A percentile compares a stretch with the other conserved stretches of the same genome.
phyloP scores from a whole-genome alignment of 306 rosid species.

The Trichosanthes truncata region DNA sequence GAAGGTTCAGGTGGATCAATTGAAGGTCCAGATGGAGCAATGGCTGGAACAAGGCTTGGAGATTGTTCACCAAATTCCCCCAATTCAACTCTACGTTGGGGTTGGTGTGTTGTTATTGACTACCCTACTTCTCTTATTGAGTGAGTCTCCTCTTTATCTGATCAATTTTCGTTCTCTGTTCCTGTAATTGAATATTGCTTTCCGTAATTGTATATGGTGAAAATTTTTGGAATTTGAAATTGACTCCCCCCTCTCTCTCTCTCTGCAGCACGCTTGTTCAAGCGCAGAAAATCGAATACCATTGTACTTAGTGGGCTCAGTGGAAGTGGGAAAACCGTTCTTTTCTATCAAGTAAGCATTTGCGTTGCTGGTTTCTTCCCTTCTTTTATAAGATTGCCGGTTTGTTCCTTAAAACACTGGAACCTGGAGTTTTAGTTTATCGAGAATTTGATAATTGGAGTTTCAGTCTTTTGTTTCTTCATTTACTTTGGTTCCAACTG shows the following conservation, averaged over 20 bases:
- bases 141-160: slow-evolving; percentile 8
- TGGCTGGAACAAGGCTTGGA: slow-evolving; percentile 10
- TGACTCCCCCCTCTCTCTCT: neutral
- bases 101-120: slow-evolving; percentile 9
- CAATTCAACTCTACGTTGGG: slow-evolving; percentile 14
- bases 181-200: neutral
- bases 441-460: neutral
- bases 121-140: neutral
- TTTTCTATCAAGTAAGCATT: slow-evolving; percentile 63
- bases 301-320: slow-evolving; percentile 66
- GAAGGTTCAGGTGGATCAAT: slow-evolving; percentile 13
- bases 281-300: slow-evolving; percentile 52
- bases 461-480: neutral
- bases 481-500: neutral
- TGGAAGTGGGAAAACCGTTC: slow-evolving; percentile 76
- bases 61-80: slow-evolving; percentile 10
- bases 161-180: neutral
- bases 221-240: neutral
- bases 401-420: neutral
- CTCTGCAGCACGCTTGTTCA: slow-evolving; percentile 58
- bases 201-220: neutral
- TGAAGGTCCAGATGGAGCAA: slow-evolving; percentile 8
- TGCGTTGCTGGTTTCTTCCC: neutral
- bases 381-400: neutral
- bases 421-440: neutral